Evolutionary conservation across 371 early-diverging fungal species (phyloP).

Genomic region (Nosema bombycis): DNA sequence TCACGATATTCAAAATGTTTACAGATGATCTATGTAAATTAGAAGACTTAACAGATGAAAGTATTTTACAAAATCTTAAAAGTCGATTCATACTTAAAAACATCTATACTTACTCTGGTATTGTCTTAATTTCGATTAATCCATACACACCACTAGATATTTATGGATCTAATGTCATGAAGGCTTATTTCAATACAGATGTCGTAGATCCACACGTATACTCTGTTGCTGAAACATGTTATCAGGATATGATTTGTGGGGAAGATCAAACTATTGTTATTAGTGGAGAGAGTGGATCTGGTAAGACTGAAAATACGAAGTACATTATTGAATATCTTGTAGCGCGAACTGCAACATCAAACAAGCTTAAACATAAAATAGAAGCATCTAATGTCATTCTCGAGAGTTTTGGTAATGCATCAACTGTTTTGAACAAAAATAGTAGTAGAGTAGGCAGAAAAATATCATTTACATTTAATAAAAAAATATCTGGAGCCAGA

Average conservation of each 20-base stretch:
- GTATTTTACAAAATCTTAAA: conserved; percentile 44
- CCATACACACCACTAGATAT: conserved; percentile 53
- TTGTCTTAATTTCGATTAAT: conserved; percentile 63
- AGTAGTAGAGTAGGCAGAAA: conserved; percentile 75
- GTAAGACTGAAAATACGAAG: conserved; percentile 65
- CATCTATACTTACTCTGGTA: conserved; percentile 60
- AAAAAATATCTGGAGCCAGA: conserved; percentile 76
- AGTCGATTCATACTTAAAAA: conserved; percentile 45
- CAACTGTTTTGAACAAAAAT: conserved; percentile 69
- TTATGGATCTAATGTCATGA: conserved; percentile 11
- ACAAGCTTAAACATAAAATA: conserved; percentile 20
- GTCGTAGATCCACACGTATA: conserved; percentile 55
- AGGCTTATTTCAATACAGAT: conserved; percentile 10
- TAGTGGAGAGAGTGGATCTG: conserved; percentile 64
- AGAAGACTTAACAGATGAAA: conserved; percentile 43
- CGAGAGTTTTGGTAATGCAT: conserved; percentile 73
- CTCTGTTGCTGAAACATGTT: conserved; percentile 47
- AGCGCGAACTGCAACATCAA: conserved; percentile 13
- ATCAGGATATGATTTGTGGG: conserved; percentile 17
- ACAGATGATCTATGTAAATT: conserved; percentile 55
- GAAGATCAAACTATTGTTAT: conserved; percentile 61
- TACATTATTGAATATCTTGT: conserved; percentile 59
- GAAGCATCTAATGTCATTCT: conserved; percentile 63
- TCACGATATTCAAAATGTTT: conserved; percentile 21
- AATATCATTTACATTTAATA: conserved; percentile 77